phyloP scores from a whole-genome alignment of 139 green algal species.

The Chlamydomonas applanata region DNA sequence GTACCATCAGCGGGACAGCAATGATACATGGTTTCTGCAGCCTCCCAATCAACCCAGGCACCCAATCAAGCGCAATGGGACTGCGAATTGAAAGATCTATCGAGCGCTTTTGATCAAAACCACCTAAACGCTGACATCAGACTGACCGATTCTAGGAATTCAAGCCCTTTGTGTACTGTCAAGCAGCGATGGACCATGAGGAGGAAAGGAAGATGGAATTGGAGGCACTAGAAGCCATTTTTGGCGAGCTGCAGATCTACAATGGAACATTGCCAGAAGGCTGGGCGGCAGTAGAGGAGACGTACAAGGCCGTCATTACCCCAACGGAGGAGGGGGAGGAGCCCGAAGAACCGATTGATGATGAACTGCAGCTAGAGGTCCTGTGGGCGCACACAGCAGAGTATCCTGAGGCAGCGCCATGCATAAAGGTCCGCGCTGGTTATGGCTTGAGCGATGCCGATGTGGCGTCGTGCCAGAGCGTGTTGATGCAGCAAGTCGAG shows the following conservation, averaged over 20 bases:
- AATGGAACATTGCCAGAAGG: constrained; percentile 37
- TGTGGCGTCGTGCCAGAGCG: constrained; percentile 38
- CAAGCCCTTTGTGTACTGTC: too few relatives aligned
- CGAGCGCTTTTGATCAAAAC: too few relatives aligned
- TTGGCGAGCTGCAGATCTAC: constrained; percentile 53
- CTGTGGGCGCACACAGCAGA: constrained; percentile 55
- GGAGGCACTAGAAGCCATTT: constrained; percentile 63
- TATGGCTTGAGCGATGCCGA: constrained; percentile 68
- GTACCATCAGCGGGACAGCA: too few relatives aligned
- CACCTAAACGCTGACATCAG: too few relatives aligned
- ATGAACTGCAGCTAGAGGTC: constrained; percentile 46
- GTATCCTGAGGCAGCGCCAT: constrained; percentile 62
- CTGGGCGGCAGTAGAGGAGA: constrained; percentile 38
- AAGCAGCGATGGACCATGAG: constrained; percentile 13
- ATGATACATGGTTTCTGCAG: too few relatives aligned
- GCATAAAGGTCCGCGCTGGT: constrained; percentile 55
- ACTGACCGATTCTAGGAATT: too few relatives aligned
- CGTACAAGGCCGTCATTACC: constrained; percentile 27
- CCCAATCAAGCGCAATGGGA: too few relatives aligned
- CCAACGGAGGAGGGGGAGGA: constrained; percentile 36
- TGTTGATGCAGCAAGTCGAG: constrained; percentile 28
- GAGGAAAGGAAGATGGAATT: constrained; percentile 64
- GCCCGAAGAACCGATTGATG: background rate
- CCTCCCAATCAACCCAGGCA: too few relatives aligned
- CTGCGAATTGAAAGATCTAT: too few relatives aligned